Base-by-base conservation (phyloP, 768 basidiomycete genomes). In the Collybiopsis luxurians region DNA sequence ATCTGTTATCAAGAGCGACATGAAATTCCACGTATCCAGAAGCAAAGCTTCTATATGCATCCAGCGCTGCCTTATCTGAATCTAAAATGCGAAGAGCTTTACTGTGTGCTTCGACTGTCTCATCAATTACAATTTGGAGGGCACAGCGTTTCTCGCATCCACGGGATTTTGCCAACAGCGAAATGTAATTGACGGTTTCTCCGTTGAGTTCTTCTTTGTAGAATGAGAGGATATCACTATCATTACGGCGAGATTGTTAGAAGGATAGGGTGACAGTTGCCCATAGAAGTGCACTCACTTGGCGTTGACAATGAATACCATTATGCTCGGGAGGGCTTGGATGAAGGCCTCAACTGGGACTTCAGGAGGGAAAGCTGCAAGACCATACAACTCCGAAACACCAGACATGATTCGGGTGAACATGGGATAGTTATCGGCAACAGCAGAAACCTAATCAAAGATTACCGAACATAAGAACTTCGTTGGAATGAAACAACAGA, bases 191-290 rank as follows among this genome's bases (percentile, higher is more conserved):
- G 36, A 67, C 64, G 4, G 59, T 55, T 48, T 77, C 76, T 1
- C 68, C 70, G 0, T 53, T 65, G 2, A 64, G 53, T 49, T 77
- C 76, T 65, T 78, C 76, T 55, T 77, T 69, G 51, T 77, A 72
- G 56, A 77, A 77, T 0, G 71, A 76, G 2, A 75, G 59, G 26
- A 77, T 60, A 38, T 78, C 75, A 55, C 75, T 77, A 13, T 5
- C n/a, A n/a, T n/a, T 2, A n/a, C n/a, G n/a, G 2, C n/a, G 17
- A 2, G 13, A 34, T 21, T n/a, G 6, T 9, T 28, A 11, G 47
- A 15, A 57, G 23, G n/a, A n/a, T n/a, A n/a, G n/a, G n/a, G n/a
- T n/a, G n/a, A n/a, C n/a, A n/a, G n/a, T n/a, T n/a, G n/a, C n/a
- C n/a, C n/a, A n/a, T n/a, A n/a, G n/a, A 13, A 34, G 13, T 34